Evolutionary conservation across 2,329 filamentous ascomycete species (phyloP), one percentile per base, ranked within the genome.

Genomic region (Colletotrichum sp.): DNA sequence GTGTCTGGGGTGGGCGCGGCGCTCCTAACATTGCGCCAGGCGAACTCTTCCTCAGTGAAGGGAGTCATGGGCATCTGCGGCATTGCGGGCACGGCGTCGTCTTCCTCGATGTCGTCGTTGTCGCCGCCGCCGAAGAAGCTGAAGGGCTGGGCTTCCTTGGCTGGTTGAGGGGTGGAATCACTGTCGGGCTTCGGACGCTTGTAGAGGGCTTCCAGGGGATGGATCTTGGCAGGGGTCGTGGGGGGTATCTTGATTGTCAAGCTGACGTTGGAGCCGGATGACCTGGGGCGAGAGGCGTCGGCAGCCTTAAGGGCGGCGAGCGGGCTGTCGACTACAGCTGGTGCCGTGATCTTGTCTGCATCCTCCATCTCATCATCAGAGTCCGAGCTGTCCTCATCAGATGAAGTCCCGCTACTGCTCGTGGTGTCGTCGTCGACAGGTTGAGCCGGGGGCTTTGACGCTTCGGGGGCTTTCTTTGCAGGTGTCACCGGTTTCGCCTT

Each of bases 1-100:
- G 97, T 98, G 82, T 99, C 97, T 0, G 97, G 97, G 0, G 97
- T 99, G 0, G 97, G 97, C 4, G 97, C 97, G 8, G 96, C 96
- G 82, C 96, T 98, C 71, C 97, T 91, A n/a, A 94, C 82, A 66
- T 91, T 91, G 77, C 96, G 91, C 85, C 88, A 92, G 79, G 95
- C 93, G 34, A 96, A 88, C 78, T 98, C 96, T 78, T 93, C 91
- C 77, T 93, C 92, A 1, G 94, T 95, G 82, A 93, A 98, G 0
- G 96, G 96, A 0, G 96, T 98, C 84, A 95, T 92, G 15, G 96
- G 96, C 6, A 87, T 81, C 13, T 90, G 83, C 26, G 75, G 78
- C 7, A 77, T 75, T 6, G 78, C 78, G 8, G 77, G 74, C 4
- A 67, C 48, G 2, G 38, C 58, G 2, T 78, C 71, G 3, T 78